Base-by-base conservation (phyloP, 768 basidiomycete species). In the Trametes meyenii region DNA sequence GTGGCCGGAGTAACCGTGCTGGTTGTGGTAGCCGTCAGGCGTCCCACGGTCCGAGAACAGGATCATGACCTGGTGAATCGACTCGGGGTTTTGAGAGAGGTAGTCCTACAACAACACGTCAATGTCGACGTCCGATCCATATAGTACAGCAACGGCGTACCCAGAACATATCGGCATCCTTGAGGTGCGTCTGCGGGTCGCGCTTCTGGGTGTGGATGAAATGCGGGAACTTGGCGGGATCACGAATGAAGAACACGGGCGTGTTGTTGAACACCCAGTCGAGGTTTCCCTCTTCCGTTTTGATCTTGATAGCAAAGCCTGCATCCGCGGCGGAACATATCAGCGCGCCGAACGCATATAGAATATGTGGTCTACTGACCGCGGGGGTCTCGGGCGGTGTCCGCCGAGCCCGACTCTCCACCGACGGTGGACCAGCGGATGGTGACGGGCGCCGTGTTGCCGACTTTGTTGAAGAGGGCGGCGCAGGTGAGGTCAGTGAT, bases 261-360 rank as follows among this genome's bases (percentile, higher is more conserved):
- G 91, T 93, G 79, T 94, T 94, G 78, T 94, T 92, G 85, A 89
- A 85, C 69, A 95, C 95, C 83, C 90, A 90, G 73, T 97, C 95
- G 75, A 86, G 85, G 80, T 92, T 96, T 19, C 96, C 96, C 73
- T 97, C 85, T 2, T 92, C 86, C 0, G 96, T 94, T 74, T 85
- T 90, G 65, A 98, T 81, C 77, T 96, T 90, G 76, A 90, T 72
- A 5, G 96, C 90, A 70, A 97, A 98, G 1, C 96, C 96, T 78
- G 44, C 5, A 23, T 19, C 11, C 5, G n/a, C 12, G n/a, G 14
- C 3, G 14, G 40, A 50, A 38, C 17, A 51, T 39, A 36, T 43
- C 19, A 38, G 3, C 5, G 7, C 19, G 5, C 14, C 23, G 23
- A 3, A 40, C 42, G 43, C 40, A 40, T 14, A 45, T 1, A 24